phyloP scores from a whole-genome alignment of 2,329 filamentous ascomycete genomes.

The Monilinia fructicola region DNA sequence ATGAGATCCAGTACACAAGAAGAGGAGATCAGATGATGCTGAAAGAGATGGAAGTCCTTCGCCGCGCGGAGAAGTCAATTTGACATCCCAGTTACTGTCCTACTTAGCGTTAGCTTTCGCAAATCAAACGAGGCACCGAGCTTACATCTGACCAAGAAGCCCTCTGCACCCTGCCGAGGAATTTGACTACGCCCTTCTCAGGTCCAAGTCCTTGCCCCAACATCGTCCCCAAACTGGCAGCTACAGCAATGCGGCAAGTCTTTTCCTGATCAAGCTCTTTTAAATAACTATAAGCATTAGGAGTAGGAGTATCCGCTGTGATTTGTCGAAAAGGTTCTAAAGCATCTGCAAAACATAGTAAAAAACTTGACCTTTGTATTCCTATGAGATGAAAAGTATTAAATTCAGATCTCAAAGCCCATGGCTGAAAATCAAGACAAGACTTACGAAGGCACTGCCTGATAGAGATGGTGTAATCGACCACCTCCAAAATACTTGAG shows the following conservation, averaged over 20 bases:
- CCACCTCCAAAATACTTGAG: conserved; percentile 50
- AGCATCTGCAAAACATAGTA: conserved; percentile 55
- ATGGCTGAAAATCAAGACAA: background rate
- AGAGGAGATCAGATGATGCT: conserved; percentile 41
- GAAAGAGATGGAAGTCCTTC: conserved; percentile 22
- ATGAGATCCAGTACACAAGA: conserved; percentile 60
- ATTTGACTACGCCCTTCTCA: conserved; percentile 44
- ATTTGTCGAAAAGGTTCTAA: conserved; percentile 54
- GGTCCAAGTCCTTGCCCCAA: conserved; percentile 47
- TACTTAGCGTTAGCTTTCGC: conserved; percentile 25
- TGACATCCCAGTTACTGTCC: conserved; percentile 42
- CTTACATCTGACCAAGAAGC: conserved; percentile 44
- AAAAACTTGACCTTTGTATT: conserved; percentile 64
- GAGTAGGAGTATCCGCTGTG: conserved; percentile 46
- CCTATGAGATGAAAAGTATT: conserved; percentile 33
- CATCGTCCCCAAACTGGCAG: conserved; percentile 54
- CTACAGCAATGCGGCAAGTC: conserved; percentile 57
- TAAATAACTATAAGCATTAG: conserved; percentile 56
- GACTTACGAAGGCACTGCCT: conserved; percentile 55
- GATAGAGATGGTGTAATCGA: conserved; percentile 53
- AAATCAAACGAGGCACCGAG: background rate
- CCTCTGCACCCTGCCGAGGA: conserved; percentile 43
- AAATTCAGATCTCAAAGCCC: background rate
- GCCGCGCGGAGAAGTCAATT: conserved; percentile 32
- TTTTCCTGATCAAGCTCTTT: conserved; percentile 54